Evolutionary conservation across 1,284 basidiomycete genomes (phyloP), one percentile per base, ranked within the genome.

Genomic region (Austroboletus niveus): DNA sequence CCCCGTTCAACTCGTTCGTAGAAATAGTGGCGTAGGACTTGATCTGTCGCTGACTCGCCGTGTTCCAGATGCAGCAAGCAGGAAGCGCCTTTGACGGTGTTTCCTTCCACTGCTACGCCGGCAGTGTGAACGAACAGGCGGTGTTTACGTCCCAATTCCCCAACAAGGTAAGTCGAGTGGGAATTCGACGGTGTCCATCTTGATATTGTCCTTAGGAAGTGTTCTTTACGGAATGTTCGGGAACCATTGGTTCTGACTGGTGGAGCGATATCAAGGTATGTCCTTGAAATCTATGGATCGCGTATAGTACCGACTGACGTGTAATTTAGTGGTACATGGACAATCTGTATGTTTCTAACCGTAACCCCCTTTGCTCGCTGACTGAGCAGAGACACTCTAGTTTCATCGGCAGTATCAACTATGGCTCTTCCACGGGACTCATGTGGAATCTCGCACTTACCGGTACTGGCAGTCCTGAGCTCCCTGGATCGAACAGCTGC

Each of bases 361-460:
- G 12, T 8, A 7, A 17, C 10, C 29, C 12, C 9, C 17, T 20
- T 48, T 34, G 14, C 8, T 27, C 30, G n/a, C 44, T 29, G 29
- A 49, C 15, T 39, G 27, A 44, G 46, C 40, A 3, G 14, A 24
- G 1, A 1, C 12, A 2, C 46, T 46, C 49, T 42, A 74, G 72
- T 34, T 76, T 74, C 57, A 72, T 74, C 43, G 79, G 79, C 20
- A 66, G 76, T 11, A 57, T 77, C 11, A 64, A 70, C 51, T 74
- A 81, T 53, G 75, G 75, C 43, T 66, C 81, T 8, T 75, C 74
- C 48, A 66, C 73, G 34, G 85, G 72, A 0, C 66, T 87, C n/a
- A 85, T 87, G 82, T 89, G 86, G 86, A 86, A 85, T 58, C 69
- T 88, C 46, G 86, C 82, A 3, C 72, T 86, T 9, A 81, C 87